Evolutionary conservation across 2,329 filamentous ascomycete species (phyloP).

Genomic region (Fusarium fujikuroi): DNA sequence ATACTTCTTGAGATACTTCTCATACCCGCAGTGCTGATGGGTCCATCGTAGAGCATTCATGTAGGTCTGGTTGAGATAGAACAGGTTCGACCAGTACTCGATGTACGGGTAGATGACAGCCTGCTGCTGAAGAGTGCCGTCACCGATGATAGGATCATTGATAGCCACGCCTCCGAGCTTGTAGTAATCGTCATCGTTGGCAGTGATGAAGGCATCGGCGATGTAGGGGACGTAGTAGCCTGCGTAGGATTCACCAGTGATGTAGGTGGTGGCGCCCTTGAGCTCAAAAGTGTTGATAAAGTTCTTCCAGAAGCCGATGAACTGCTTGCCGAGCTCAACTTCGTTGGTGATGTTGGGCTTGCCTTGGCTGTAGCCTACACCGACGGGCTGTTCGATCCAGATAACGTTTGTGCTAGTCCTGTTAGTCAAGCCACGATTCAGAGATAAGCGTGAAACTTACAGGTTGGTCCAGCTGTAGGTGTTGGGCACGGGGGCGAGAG

Average conservation of each 20-base stretch:
- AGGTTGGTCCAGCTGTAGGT: constrained; percentile 79
- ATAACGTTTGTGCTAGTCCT: constrained; percentile 72
- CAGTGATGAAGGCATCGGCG: constrained; percentile 76
- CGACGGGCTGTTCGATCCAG: constrained; percentile 76
- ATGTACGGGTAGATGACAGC: constrained; percentile 68
- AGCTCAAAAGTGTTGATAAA: constrained; percentile 78
- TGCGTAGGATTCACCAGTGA: constrained; percentile 77
- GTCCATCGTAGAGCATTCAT: constrained; percentile 61
- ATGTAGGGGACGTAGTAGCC: constrained; percentile 78
- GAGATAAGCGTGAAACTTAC: not conserved
- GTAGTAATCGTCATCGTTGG: constrained; percentile 72
- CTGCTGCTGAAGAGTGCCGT: constrained; percentile 55
- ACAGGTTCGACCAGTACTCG: constrained; percentile 68
- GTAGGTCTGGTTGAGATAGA: constrained; percentile 72
- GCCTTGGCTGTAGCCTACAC: constrained; percentile 76
- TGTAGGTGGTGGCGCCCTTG: constrained; percentile 74
- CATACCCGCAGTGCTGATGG: constrained; percentile 70
- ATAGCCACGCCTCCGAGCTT: constrained; percentile 76
- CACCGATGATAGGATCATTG: constrained; percentile 75
- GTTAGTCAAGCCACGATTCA: fast-evolving
- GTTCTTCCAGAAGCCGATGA: constrained; percentile 82
- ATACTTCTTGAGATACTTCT: constrained; percentile 67
- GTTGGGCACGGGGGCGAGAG: constrained; percentile 71
- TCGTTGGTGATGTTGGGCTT: constrained; percentile 71
- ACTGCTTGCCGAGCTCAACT: constrained; percentile 75